Evolutionary conservation across 805 yeast genomes (phyloP).

Genomic region (Candida morakotiae): DNA sequence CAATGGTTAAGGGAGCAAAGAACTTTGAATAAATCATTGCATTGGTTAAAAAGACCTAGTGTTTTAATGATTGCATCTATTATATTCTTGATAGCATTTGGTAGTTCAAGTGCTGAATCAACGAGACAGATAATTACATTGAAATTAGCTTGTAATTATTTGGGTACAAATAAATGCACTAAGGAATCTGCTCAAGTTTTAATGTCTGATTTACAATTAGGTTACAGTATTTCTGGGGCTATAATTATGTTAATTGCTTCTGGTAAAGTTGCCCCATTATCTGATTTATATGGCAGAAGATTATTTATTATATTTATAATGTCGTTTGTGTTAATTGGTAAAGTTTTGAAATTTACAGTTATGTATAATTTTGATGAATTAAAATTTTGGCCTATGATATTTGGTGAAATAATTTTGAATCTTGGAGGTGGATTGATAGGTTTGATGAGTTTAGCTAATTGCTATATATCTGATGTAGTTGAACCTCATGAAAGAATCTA

Average conservation of each 20-base stretch:
- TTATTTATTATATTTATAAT: conserved; percentile 19
- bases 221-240: conserved; percentile 37
- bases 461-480: conserved; percentile 73
- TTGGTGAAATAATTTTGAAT: conserved; percentile 43
- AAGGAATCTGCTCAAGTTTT: conserved; percentile 31
- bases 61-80: conserved; percentile 44
- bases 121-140: conserved; percentile 34
- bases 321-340: conserved; percentile 17
- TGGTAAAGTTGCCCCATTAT: conserved; percentile 44
- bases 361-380: conserved; percentile 25
- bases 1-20: conserved; percentile 51
- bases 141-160: conserved; percentile 25
- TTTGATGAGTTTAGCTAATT: conserved; percentile 53
- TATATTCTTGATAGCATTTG: conserved; percentile 39
- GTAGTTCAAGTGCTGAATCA: conserved; percentile 35
- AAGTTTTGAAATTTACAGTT: conserved; percentile 17
- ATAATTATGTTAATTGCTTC: conserved; percentile 47
- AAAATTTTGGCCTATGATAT: conserved; percentile 33
- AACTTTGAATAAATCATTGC: conserved; percentile 33
- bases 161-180: conserved; percentile 21
- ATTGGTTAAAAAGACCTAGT: conserved; percentile 59
- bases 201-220: conserved; percentile 49
- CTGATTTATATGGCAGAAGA: conserved; percentile 38
- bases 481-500: conserved; percentile 56
- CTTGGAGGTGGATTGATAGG: conserved; percentile 63